Evolutionary conservation across 352 stramenopile species (phyloP).

Genomic region (Globisporangium cylindrosporum): DNA sequence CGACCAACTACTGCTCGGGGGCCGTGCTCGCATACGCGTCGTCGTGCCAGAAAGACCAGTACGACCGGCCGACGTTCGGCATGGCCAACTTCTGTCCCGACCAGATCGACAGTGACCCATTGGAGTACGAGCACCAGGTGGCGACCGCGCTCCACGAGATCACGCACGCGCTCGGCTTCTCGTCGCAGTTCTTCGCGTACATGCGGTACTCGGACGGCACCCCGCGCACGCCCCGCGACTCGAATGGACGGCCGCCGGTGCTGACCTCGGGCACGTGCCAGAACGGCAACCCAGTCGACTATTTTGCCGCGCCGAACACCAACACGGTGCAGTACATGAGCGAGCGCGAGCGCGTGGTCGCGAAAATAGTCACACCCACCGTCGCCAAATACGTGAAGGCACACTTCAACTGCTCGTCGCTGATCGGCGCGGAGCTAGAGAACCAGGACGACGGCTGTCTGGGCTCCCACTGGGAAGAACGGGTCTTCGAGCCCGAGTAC

Average conservation of each 20-base stretch:
- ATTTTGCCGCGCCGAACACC: constrained; percentile 30
- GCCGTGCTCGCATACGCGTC: constrained; percentile 70
- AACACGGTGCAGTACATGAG: constrained; percentile 55
- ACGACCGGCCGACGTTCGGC: constrained; percentile 77
- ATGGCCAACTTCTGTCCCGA: constrained; percentile 83
- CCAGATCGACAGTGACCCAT: constrained; percentile 51
- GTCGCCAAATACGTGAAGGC: constrained; percentile 53
- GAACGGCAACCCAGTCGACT: constrained; percentile 47
- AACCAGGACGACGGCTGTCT: constrained; percentile 70
- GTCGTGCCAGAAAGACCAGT: constrained; percentile 84
- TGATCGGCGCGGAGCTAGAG: constrained; percentile 74
- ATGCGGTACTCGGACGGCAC: constrained; percentile 70
- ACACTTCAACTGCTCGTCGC: constrained; percentile 63
- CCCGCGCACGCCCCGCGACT: constrained; percentile 55
- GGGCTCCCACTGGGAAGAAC: constrained; percentile 83
- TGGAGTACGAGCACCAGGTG: constrained; percentile 62
- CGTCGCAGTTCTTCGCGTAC: constrained; percentile 66
- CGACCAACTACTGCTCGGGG: constrained; percentile 46
- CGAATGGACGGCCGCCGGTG: constrained; percentile 32
- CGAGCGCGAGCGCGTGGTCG: constrained; percentile 52
- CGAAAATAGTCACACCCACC: constrained; percentile 67
- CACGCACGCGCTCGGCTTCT: constrained; percentile 79
- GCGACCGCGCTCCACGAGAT: constrained; percentile 80
- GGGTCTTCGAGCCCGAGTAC: constrained; percentile 80
- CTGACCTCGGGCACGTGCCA: constrained; percentile 31